These are phyloP conservation scores for Colletotrichum graminicola DNA, from an alignment of 2,329 filamentous ascomycete genomes.

Conservation along the genomic window DNA sequence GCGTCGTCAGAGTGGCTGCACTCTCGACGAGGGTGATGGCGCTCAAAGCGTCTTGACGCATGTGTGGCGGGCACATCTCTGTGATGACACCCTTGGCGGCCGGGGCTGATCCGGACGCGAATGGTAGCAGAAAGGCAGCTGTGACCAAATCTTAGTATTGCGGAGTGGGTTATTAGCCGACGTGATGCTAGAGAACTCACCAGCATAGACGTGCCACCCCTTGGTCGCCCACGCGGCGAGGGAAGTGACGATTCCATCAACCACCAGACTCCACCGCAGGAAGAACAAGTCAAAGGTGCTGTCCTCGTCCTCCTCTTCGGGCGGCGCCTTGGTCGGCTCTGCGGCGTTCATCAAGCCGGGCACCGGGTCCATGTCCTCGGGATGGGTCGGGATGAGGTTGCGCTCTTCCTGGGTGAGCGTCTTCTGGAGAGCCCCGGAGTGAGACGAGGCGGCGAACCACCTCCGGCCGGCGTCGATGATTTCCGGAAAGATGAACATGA, in stretches of 20 bases:
- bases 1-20: conserved; percentile 72
- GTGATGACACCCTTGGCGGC: conserved; percentile 81
- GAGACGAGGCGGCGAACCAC: conserved; percentile 47
- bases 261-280: conserved; percentile 72
- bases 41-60: conserved; percentile 75
- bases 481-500: conserved; percentile 66
- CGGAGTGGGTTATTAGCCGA: not conserved
- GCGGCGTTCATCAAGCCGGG: conserved; percentile 56
- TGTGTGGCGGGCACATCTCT: conserved; percentile 73
- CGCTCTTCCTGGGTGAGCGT: conserved; percentile 29
- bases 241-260: conserved; percentile 74
- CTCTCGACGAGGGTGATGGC: conserved; percentile 79
- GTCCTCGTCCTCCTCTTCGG: conserved; percentile 56
- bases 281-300: conserved; percentile 77
- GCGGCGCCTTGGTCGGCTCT: conserved; percentile 56
- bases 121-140: conserved; percentile 74
- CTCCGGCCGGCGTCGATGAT: conserved; percentile 63
- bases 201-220: conserved; percentile 77
- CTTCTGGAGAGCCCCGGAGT: conserved; percentile 28
- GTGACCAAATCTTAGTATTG: not conserved
- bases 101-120: conserved; percentile 76
- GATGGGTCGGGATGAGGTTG: conserved; percentile 51
- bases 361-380: conserved; percentile 57
- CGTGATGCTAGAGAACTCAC: conserved; percentile 48
- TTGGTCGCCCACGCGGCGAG: conserved; percentile 71